Evolutionary conservation across 2,329 filamentous ascomycete genomes (phyloP).

Genomic region (Pestalotiopsis sp.): DNA sequence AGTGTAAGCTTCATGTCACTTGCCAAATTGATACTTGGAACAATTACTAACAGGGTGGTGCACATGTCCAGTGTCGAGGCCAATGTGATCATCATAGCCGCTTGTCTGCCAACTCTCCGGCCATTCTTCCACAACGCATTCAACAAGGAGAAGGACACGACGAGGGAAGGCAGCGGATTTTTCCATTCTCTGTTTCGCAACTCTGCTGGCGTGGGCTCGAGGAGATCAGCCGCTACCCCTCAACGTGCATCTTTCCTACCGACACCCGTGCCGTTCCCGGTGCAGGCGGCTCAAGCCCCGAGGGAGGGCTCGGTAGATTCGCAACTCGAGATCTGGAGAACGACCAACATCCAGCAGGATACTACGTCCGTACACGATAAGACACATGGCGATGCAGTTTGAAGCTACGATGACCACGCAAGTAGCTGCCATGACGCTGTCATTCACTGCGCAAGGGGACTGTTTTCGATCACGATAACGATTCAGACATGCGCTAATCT

Average conservation of each 20-base stretch:
- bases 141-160: background rate
- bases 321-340: background rate
- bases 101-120: conserved; percentile 11
- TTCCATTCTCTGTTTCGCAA: background rate
- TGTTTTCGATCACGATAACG: background rate
- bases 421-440: background rate
- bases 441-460: background rate
- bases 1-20: conserved; percentile 4
- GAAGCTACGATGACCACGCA: background rate
- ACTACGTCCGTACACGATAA: background rate
- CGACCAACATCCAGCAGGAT: background rate
- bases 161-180: background rate
- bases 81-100: conserved; percentile 15
- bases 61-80: conserved; percentile 19
- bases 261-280: background rate
- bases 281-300: background rate
- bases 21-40: background rate
- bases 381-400: background rate
- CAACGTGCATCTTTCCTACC: background rate
- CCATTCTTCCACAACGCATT: conserved; percentile 11
- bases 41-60: background rate
- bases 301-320: background rate
- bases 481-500: background rate
- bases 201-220: background rate
- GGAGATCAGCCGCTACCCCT: background rate